A percentile compares a stretch with the other conserved stretches of the same genome.
These are phyloP conservation scores for Bolboschoenus planiculmis DNA, from an alignment of 176 grass and related monocot genomes.

Conservation along the genomic window DNA sequence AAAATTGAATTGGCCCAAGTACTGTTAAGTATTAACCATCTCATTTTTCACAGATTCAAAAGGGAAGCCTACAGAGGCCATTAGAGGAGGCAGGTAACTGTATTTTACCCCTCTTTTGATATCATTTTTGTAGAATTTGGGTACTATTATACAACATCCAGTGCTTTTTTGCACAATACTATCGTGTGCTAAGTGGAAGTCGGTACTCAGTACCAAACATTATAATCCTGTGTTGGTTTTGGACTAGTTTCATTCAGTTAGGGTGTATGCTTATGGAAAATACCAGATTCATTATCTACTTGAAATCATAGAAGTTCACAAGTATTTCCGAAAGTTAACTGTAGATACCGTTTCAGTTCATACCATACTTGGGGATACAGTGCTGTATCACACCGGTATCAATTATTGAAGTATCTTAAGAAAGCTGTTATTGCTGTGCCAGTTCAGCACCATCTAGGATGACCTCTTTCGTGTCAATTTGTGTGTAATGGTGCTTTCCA, in stretches of 20 bases:
- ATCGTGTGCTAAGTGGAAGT: background rate
- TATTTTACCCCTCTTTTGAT: background rate
- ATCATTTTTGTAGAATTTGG: background rate
- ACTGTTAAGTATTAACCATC: background rate
- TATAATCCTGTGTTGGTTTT: background rate
- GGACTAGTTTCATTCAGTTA: background rate
- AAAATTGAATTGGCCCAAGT: background rate
- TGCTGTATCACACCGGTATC: background rate
- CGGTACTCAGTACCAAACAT: background rate
- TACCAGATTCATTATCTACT: background rate
- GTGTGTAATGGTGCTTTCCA: background rate
- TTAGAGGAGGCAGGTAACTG: constrained; percentile 85
- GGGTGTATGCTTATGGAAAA: background rate
- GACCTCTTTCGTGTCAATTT: background rate
- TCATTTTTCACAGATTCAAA: constrained; percentile 46
- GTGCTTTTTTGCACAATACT: background rate
- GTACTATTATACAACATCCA: background rate
- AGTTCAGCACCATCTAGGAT: background rate
- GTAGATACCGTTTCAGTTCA: background rate
- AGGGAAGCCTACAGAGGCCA: constrained; percentile 94
- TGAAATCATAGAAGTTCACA: background rate
- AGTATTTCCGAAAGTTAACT: background rate
- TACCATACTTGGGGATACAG: background rate
- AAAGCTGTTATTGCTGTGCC: background rate
- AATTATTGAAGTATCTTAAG: background rate